Evolutionary conservation across 306 rosid genomes (phyloP).

Genomic region (Medicago truncatula): MtrunA17r5.0-ANR NC_053049.1:27676001-27676500

Average conservation of each 20-base stretch:
- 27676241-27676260: background rate
- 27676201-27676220: background rate
- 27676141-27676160: conserved; percentile 4
- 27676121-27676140: background rate
- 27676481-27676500: too few relatives aligned
- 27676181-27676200: background rate
- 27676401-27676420: too few relatives aligned
- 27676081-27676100: background rate
- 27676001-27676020: background rate
- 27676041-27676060: background rate
- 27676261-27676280: too few relatives aligned
- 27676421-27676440: too few relatives aligned
- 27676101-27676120: background rate
- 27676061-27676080: background rate
- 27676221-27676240: background rate
- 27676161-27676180: background rate
- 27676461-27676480: too few relatives aligned
- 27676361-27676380: too few relatives aligned
- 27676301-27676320: background rate
- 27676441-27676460: too few relatives aligned
- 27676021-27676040: background rate
- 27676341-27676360: too few relatives aligned
- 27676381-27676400: too few relatives aligned
- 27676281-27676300: too few relatives aligned
- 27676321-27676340: too few relatives aligned